Base-by-base conservation (phyloP, 164 flowering plant species). In the Vitis amurensis region DNA sequence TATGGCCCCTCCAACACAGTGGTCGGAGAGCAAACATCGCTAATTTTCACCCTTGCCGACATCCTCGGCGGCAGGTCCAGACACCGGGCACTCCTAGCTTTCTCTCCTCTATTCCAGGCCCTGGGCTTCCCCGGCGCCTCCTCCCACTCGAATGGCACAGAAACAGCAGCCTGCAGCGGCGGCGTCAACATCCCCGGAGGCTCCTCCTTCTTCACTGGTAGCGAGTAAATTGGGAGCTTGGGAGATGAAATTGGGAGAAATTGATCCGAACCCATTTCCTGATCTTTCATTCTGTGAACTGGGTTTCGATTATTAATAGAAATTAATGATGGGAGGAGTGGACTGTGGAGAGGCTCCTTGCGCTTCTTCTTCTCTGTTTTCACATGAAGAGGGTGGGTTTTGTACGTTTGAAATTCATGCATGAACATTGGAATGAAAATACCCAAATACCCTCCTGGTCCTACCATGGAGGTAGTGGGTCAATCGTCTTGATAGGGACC, bases 61-160 rank as follows among this genome's bases (percentile, higher is more conserved):
- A 89, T 72, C 77, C 92, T 76, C 27, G 97, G 97, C 16, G 97
- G 94, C 16, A 86, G 84, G 4, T 86, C 92, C 60, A 91, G 67
- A 63, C 83, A 76, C 80, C 86, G 65, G 1, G 74, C 79, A 2
- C 61, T 59, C 63, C 56, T 70, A 13, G 80, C 63, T 55, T 60
- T 70, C 16, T 30, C 17, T 16, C 62, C 14, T 47, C 13, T 30
- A 55, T 11, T 1, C 58, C 60, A 52, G 55, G 70, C 67, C 55
- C 86, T 72, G 57, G 97, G 95, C 80, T 71, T 83, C 7, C 97
- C 95, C 1, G 97, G 97, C 1, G 86, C 88, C 62, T 90, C 93
- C 70, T 92, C 97, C 97, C 97, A 92, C 56, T 68, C 67, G 73
- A 92, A 92, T 0, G 97, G 97, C 47, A 92, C 76, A 8, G 95